Base-by-base conservation (phyloP, 1,284 basidiomycete genomes). In the Cutaneotrichosporon cavernicola region DNA sequence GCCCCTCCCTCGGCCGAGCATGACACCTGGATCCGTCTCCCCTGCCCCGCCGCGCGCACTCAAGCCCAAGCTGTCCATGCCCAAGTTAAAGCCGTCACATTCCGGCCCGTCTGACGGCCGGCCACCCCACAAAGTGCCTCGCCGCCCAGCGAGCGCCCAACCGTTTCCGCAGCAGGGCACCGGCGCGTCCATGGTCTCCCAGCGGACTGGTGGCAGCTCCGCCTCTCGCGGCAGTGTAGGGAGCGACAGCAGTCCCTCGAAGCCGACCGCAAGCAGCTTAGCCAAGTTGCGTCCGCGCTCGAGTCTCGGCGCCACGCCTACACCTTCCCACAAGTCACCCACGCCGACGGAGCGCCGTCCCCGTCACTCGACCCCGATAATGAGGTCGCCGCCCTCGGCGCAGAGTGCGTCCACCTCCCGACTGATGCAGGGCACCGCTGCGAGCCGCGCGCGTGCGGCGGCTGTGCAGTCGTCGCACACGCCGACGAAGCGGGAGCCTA, bases 381-480 rank as follows among this genome's bases (percentile, higher is more conserved):
- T 22, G 26, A 40, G 30, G 32, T 49, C 55, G 10, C 34, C 61
- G 40, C 55, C 58, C 14, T 50, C 52, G 4, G 57, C 62, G 14
- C 40, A 57, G 43, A 38, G 38, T 1, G 46, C 43, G 13, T 49
- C 57, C 9, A 60, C 52, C 14, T 62, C 61, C 8, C 58, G 66
- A 9, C 61, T 68, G 16, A 40, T 68, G 56, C 66, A 65, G 63
- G 66, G 66, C 18, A 68, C 66, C 0, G 66, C 66, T 1, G 58
- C 63, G 18, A 60, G 57, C 34, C 66, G 66, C 14, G 66, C 66
- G 13, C 63, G 66, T 5, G 66, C 63, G 0, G 66, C 66, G 0
- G 66, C 63, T 1, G 60, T 56, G 0, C 56, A 56, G 16, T 55
- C 58, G 6, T 8, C 49, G n/a, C 49, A 26, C 18, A 52, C 40